phyloP scores from a whole-genome alignment of 1,284 basidiomycete species.

The Apiotrichum mycotoxinovorans region DNA sequence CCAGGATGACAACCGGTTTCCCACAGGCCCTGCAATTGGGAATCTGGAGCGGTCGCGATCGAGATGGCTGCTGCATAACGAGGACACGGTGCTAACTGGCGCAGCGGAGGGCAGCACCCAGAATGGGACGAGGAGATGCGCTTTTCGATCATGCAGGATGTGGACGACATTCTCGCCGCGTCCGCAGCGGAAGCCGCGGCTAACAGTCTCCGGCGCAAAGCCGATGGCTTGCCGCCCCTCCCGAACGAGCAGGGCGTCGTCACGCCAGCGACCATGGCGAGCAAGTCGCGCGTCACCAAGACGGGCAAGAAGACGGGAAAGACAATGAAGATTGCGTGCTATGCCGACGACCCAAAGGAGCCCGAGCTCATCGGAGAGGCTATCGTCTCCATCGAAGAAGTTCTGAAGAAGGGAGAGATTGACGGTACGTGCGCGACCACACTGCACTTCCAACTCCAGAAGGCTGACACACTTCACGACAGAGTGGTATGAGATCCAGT shows the following conservation, averaged over 20 bases:
- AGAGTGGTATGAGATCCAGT: constrained; percentile 91
- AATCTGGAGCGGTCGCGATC: too few species aligned
- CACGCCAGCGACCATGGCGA: constrained; percentile 51
- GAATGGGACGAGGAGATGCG: constrained; percentile 99
- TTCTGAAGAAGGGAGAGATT: constrained; percentile 88
- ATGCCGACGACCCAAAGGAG: constrained; percentile 90
- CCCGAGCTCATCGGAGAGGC: constrained; percentile 94
- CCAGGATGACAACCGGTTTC: too few species aligned
- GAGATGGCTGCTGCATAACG: too few species aligned
- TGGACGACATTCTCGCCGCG: constrained; percentile 61
- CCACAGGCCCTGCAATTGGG: too few species aligned
- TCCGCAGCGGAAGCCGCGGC: constrained; percentile 50
- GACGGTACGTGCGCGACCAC: constrained; percentile 83
- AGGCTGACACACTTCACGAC: constrained; percentile 4
- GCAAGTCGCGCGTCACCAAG: constrained; percentile 24
- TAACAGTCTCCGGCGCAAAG: constrained; percentile 47
- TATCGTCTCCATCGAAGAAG: constrained; percentile 81
- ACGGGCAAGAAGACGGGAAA: constrained; percentile 52
- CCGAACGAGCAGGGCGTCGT: constrained; percentile 27
- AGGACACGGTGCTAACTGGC: too few species aligned
- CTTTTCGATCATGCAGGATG: constrained; percentile 82
- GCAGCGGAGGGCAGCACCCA: constrained; percentile 88
- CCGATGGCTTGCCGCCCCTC: constrained; percentile 10
- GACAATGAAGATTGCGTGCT: constrained; percentile 77
- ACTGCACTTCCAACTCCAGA: background rate